Evolutionary conservation across 2,329 filamentous ascomycete genomes (phyloP).

Genomic region (Ophiocordyceps robertsii): DNA sequence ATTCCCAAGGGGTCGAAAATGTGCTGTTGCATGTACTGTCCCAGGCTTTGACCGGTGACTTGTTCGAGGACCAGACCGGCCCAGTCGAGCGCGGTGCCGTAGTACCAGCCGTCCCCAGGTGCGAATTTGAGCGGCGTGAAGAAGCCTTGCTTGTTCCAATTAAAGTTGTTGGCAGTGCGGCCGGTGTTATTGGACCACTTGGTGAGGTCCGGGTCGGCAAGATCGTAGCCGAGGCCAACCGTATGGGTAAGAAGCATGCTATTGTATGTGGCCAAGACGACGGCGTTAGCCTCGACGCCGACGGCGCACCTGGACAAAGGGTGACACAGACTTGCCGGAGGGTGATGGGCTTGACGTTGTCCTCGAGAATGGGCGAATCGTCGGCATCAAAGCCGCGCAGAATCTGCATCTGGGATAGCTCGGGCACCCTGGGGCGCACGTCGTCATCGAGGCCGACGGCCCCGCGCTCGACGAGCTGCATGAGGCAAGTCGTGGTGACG

Average conservation of each 20-base stretch:
- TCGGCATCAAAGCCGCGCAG: slow-evolving; percentile 22
- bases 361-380: slow-evolving; percentile 21
- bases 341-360: slow-evolving; percentile 23
- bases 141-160: slow-evolving; percentile 22
- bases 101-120: slow-evolving; percentile 34
- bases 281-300: neutral
- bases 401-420: slow-evolving; percentile 19
- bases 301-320: neutral
- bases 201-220: slow-evolving; percentile 21
- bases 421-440: slow-evolving; percentile 17
- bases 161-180: slow-evolving; percentile 16
- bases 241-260: slow-evolving; percentile 35
- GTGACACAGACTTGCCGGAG: slow-evolving; percentile 15
- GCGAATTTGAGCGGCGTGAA: slow-evolving; percentile 27
- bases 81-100: slow-evolving; percentile 33
- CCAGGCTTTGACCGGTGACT: slow-evolving; percentile 21
- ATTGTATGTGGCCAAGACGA: no score
- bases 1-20: slow-evolving; percentile 23
- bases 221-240: slow-evolving; percentile 30
- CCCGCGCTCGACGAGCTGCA: slow-evolving; percentile 26
- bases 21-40: slow-evolving; percentile 21
- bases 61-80: slow-evolving; percentile 29
- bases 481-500: slow-evolving; percentile 20
- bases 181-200: slow-evolving; percentile 25
- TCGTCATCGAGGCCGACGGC: slow-evolving; percentile 22